Base-by-base conservation (phyloP, 83 land plant genomes). In the Diphasiastrum complanatum region DNA sequence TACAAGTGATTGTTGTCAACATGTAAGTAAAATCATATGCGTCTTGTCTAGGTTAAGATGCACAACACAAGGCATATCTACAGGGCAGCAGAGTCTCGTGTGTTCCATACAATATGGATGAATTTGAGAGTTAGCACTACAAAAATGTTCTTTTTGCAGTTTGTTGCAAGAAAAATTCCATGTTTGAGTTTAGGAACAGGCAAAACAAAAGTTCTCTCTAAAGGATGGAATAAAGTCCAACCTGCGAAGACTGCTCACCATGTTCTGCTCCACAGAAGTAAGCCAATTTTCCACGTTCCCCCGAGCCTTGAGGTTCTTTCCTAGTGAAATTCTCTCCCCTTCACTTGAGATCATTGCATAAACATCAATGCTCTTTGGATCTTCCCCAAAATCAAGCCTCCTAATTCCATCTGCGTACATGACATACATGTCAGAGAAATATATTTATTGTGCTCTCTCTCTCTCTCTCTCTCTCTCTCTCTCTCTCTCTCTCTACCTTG, bases 221-320 rank as follows among this genome's bases (percentile, higher is more conserved):
- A 22, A 50, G 52, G 18, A 20, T 12, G 18, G 20, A 50, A 16
- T 10, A 11, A 38, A 16, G 6, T 3, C 61, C 11, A 4, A 73
- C 76, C 72, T 73, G 18, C 48, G 76, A 23, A 73, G 76, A 60
- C 71, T 73, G 43, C 58, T 31, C 14, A 73, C 73, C 76, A 73
- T 73, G 60, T 73, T 73, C 34, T 73, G 76, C 60, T 73, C 76
- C 33, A 73, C 76, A 3, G 76, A 51, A 1, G 76, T 73, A 20
- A 73, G 73, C 76, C 76, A 73, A 45, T 73, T 73, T 67, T 73
- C 76, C 19, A 73, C 76, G 60, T 73, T 73, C 27, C 76, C 76
- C 25, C 76, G 65, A 18, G 76, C 76, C 57, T 73, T 73, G 4
- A 73, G 32, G 34, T 73, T 73, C 43, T 66, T 73, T 12, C 76